Evolutionary conservation across 2,329 filamentous ascomycete genomes (phyloP).

Genomic region (Diaporthe aspalathi): DNA sequence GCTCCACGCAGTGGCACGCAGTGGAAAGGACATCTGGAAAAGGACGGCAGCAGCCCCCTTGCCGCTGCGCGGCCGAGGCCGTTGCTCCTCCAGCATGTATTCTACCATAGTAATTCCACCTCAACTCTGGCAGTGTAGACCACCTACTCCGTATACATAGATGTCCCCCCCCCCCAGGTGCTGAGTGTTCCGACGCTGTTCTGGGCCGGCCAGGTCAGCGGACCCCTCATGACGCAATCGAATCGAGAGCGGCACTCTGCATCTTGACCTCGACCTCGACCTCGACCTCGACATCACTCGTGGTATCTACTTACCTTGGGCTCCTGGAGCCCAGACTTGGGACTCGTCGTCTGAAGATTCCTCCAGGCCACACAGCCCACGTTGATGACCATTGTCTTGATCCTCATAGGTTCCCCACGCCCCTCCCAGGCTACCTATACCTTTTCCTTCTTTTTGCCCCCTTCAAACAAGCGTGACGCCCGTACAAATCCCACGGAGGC

Average conservation of each 20-base stretch:
- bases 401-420: slow-evolving; percentile 35
- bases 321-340: slow-evolving; percentile 1
- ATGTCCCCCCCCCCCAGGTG: too few species aligned
- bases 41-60: neutral
- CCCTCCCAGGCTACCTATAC: neutral
- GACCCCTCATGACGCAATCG: slow-evolving; percentile 26
- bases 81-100: neutral
- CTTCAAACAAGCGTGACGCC: neutral
- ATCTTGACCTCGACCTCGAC: too few species aligned
- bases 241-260: neutral
- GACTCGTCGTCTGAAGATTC: neutral
- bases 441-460: neutral
- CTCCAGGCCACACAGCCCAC: slow-evolving; percentile 3
- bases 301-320: neutral
- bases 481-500: neutral
- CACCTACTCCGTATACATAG: too few species aligned
- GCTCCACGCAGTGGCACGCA: neutral
- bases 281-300: slow-evolving; percentile 1
- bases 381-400: slow-evolving; percentile 39
- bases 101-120: neutral
- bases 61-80: neutral
- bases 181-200: too few species aligned
- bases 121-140: neutral
- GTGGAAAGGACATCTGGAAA: neutral
- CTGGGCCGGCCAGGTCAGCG: slow-evolving; percentile 4